Base-by-base conservation (phyloP, 2,329 filamentous ascomycete species). In the Blumeriella jaapii region DNA sequence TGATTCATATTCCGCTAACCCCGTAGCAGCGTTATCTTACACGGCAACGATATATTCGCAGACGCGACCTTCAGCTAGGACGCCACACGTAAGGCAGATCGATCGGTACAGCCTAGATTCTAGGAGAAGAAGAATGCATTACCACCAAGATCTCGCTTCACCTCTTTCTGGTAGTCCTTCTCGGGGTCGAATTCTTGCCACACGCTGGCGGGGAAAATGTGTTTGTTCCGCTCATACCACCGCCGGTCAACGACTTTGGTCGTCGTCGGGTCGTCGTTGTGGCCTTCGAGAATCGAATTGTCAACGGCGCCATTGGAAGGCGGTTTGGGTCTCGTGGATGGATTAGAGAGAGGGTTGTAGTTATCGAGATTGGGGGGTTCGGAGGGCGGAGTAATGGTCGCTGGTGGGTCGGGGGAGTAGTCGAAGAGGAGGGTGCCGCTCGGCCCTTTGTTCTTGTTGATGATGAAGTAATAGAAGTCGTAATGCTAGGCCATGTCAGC, bases 221-320 rank as follows among this genome's bases (percentile, higher is more conserved):
- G 91, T 61, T 96, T 98, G 58, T 96, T 95, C 53, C 78, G 74
- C 64, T 95, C 86, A 57, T 95, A 98, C 91, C 91, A 98, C 41
- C 91, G 68, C 41, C 91, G 72, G 62, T 98, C 89, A 3, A 98
- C 89, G 3, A 98, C 87, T 56, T 95, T 96, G 3, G 89, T 96
- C 43, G 82, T 61, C 3, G 71, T 71, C 1, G 87, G 77, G 49
- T 96, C 87, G 42, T 91, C 82, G 25, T 67, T 59, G 16, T 68
- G 76, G 10, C 89, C 89, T 61, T 95, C 89, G 9, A 78, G 69
- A 34, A 68, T 66, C 7, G 36, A 31, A 5, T 36, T 42, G 10
- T 46, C 38, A 3, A 25, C 16, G 6, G 36, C 6, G 13, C 68
- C 65, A 10, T 65, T 58, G 3, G 64, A 56, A n/a, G n/a, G n/a